These are phyloP conservation scores for Aspergillus intermedius DNA, from an alignment of 2,329 filamentous ascomycete species.

Conservation along the genomic window DNA sequence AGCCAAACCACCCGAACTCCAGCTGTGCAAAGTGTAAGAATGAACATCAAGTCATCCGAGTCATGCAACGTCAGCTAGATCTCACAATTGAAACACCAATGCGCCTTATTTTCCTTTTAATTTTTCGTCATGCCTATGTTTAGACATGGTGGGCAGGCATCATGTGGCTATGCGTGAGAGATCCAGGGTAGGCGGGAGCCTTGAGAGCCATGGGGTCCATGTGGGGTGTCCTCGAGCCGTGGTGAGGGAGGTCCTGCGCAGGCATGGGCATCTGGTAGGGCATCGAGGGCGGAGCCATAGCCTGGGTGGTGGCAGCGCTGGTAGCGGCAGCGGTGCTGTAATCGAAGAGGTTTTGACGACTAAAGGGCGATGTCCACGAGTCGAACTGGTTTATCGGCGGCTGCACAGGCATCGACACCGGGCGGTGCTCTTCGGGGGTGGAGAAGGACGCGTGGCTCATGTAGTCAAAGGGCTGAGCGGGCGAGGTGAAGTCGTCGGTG, in stretches of 20 bases:
- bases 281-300: constrained; percentile 20
- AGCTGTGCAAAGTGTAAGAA: not conserved
- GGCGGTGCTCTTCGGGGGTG: constrained; percentile 16
- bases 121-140: not conserved
- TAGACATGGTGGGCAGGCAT: not conserved
- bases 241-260: constrained; percentile 21
- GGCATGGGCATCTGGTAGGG: constrained; percentile 24
- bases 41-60: not conserved
- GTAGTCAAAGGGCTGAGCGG: constrained; percentile 30
- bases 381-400: constrained; percentile 18
- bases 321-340: constrained; percentile 11
- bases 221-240: not conserved
- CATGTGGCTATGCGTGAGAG: not conserved
- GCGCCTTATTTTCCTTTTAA: too few relatives aligned
- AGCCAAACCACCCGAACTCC: not conserved
- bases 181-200: not conserved
- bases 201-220: not conserved
- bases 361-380: constrained; percentile 26
- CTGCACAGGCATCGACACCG: constrained; percentile 15
- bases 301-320: constrained; percentile 10
- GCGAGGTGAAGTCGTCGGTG: constrained; percentile 19
- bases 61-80: not conserved
- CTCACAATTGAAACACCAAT: too few relatives aligned
- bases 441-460: constrained; percentile 19
- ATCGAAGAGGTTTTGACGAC: constrained; percentile 28